Conservation (phyloP, 2,329 filamentous ascomycete species). For the Cryphonectria radicalis region DNA sequence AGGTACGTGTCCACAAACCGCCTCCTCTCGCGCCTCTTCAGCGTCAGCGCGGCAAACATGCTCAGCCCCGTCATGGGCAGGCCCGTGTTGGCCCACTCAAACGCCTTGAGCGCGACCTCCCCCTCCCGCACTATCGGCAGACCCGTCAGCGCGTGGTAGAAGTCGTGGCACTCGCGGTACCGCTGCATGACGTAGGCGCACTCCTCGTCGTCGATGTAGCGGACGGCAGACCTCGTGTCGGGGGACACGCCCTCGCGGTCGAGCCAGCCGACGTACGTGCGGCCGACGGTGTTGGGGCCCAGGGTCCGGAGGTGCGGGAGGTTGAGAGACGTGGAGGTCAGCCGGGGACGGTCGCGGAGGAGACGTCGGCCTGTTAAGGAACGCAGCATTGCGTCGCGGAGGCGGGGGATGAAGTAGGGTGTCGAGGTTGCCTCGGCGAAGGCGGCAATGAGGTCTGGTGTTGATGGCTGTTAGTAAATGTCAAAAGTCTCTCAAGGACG, state of each 20-base stretch:
- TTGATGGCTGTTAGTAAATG: constrained; percentile 8
- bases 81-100: constrained; percentile 94
- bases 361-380: constrained; percentile 86
- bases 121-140: constrained; percentile 92
- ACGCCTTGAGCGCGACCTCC: constrained; percentile 95
- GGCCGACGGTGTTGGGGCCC: constrained; percentile 75
- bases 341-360: constrained; percentile 84
- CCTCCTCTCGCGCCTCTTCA: constrained; percentile 79
- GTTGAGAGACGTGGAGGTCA: constrained; percentile 74
- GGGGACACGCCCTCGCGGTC: constrained; percentile 91
- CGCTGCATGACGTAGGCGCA: constrained; percentile 99
- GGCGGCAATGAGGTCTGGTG: constrained; percentile 83
- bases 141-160: constrained; percentile 93
- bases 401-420: constrained; percentile 91
- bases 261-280: constrained; percentile 86
- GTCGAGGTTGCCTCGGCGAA: constrained; percentile 94
- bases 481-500: constrained; percentile 4
- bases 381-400: constrained; percentile 89
- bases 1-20: constrained; percentile 77
- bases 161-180: constrained; percentile 96
- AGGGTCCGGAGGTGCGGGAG: constrained; percentile 73
- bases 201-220: constrained; percentile 93
- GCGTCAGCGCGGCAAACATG: constrained; percentile 81
- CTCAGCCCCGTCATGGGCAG: constrained; percentile 94
- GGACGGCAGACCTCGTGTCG: constrained; percentile 80